Percentiles rank a stretch among this genome's conserved stretches.
These are phyloP conservation scores for Penicillium arizonense DNA, from an alignment of 495 filamentous ascomycete genomes.

Conservation along the genomic window DNA sequence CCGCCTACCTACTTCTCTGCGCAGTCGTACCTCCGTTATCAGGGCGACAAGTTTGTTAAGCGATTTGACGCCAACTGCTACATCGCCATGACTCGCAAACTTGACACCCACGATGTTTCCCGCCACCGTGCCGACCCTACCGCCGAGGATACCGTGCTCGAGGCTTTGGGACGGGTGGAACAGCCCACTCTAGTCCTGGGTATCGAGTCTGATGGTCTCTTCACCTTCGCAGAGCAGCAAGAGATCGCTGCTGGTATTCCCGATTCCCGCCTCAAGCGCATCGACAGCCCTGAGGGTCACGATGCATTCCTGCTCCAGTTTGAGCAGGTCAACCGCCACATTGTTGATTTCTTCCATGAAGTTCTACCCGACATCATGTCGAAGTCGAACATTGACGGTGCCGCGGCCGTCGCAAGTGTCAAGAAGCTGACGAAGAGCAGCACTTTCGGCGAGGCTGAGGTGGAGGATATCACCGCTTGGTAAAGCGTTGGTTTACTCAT, in stretches of 20 bases:
- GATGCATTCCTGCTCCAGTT: conserved; percentile 97
- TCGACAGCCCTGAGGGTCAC: conserved; percentile 91
- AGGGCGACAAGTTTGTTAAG: conserved; percentile 93
- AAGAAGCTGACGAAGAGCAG: conserved; percentile 68
- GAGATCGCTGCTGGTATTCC: conserved; percentile 84
- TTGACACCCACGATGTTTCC: conserved; percentile 97
- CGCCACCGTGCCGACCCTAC: conserved; percentile 55
- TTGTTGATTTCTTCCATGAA: conserved; percentile 79
- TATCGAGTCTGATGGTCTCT: conserved; percentile 92
- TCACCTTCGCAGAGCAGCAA: conserved; percentile 94
- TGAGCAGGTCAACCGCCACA: conserved; percentile 89
- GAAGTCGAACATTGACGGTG: conserved; percentile 47
- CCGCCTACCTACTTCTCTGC: conserved; percentile 92
- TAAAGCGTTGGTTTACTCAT: conserved; percentile 37
- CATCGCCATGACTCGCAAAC: conserved; percentile 96
- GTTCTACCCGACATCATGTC: conserved; percentile 85
- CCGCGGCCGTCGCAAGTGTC: conserved; percentile 33
- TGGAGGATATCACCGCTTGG: conserved; percentile 97
- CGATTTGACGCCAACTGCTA: conserved; percentile 98
- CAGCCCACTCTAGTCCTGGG: conserved; percentile 89
- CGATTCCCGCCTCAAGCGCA: conserved; percentile 72
- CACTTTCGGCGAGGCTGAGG: conserved; percentile 92
- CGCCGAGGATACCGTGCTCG: conserved; percentile 54
- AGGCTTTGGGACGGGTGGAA: conserved; percentile 75
- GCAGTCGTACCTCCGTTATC: conserved; percentile 97